Base-by-base conservation (phyloP, 345 rosid genomes). In the Eucalyptus erythrocorys region DNA sequence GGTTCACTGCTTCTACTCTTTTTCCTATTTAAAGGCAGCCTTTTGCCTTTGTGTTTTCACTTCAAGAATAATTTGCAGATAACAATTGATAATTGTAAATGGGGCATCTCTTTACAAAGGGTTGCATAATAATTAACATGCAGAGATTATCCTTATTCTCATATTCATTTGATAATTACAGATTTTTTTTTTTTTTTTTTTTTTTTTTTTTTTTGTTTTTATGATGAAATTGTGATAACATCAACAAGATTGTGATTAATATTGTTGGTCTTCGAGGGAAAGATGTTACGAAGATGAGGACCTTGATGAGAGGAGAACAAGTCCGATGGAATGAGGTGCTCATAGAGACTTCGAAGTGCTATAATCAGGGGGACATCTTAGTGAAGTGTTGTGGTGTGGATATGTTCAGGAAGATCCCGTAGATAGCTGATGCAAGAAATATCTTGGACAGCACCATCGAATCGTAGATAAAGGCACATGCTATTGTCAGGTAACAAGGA, bases 241-340 rank as follows among this genome's bases (percentile, higher is more conserved):
- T 22, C 61, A 24, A 55, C 61, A 55, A 55, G 61, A 55, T 12
- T 55, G 0, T 55, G 61, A 55, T 24, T 55, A 10, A 55, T 10
- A 55, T 26, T 26, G 61, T 55, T 55, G 61, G 61, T 55, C 0
- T 55, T 26, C 61, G 0, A 22, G 0, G 61, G 61, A 26, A 24
- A 55, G 30, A 55, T 26, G 27, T 24, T 55, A 55, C 30, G 13
- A 55, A 55, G 61, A 55, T 0, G 61, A 55, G 30, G 61, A 55
- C 61, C 61, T 24, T 55, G 61, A 55, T 26, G 30, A 55, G 30
- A 5, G 61, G 61, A 55, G 30, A 55, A 55, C 30, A 55, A 55
- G 61, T 55, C 0, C 0, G 61, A 55, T 24, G 13, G 61, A 55
- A 26, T 26, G 61, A 55, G 30, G 61, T 22, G 61, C 30, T 55